Evolutionary conservation across 768 basidiomycete genomes (phyloP), one percentile per base, ranked within the genome.

Genomic region (Termitomyces sp.): DNA sequence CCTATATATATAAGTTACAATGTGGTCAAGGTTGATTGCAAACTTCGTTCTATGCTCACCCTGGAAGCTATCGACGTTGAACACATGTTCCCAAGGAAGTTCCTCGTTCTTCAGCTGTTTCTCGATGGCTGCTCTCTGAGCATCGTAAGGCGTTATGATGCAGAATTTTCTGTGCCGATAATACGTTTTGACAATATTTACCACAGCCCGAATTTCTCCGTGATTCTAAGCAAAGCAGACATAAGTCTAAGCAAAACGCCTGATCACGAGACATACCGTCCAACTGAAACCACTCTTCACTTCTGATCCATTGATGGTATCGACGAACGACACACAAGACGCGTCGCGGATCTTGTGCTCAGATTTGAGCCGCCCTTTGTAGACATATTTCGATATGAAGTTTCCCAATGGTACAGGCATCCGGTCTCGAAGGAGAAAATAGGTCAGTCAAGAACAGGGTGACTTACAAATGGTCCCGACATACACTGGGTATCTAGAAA

Each of bases 1-100:
- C 82, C 81, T 51, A 6, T n/a, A 12, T 6, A 28, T 81, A 56
- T 4, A n/a, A n/a, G n/a, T n/a, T n/a, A n/a, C n/a, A n/a, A n/a
- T n/a, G n/a, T n/a, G n/a, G n/a, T n/a, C n/a, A n/a, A n/a, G n/a
- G n/a, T n/a, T 11, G 2, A n/a, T 41, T 12, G 11, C 19, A 32
- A 34, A 14, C 19, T 21, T 32, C 30, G 8, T 16, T n/a, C 1
- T 16, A 25, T 56, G 43, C 66, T 8, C 21, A 78, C 80, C 81
- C 72, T 80, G 81, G 61, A 81, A 83, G 57, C 78, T 79, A 61
- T 83, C 81, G 12, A 83, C 73, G 56, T 80, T 82, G 68, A 73
- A 82, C 0, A 81, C 78, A 0, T 59, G 34, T 39, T 79, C 72
- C 72, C 72, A 76, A 4, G 73, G 73, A 27, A 76, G 65, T 8